A percentile compares a stretch with the other conserved stretches of the same genome.
phyloP scores from a whole-genome alignment of 352 stramenopile species.

The Phytophthora sp. region DNA sequence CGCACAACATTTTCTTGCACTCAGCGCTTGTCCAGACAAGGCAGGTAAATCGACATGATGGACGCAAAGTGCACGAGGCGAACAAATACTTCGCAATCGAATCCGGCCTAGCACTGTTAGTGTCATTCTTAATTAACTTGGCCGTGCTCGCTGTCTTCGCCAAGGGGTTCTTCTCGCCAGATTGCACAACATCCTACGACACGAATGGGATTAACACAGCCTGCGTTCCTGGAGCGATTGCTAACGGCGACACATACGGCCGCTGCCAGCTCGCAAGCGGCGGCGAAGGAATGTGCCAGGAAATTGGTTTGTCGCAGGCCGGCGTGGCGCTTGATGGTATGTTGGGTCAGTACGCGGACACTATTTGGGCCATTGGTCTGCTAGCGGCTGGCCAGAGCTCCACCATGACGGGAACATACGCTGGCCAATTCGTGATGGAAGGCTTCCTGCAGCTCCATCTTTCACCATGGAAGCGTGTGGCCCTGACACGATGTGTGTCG shows the following conservation, averaged over 20 bases:
- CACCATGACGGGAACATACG: slow-evolving; percentile 97
- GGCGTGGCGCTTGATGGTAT: slow-evolving; percentile 81
- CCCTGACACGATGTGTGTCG: slow-evolving; percentile 91
- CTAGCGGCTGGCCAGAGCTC: slow-evolving; percentile 94
- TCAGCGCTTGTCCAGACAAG: slow-evolving; percentile 87
- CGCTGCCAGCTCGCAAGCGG: slow-evolving; percentile 64
- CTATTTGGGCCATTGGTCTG: slow-evolving; percentile 94
- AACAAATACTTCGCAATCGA: slow-evolving; percentile 97
- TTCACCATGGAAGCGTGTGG: slow-evolving; percentile 81
- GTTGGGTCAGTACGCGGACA: slow-evolving; percentile 82
- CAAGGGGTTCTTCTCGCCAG: slow-evolving; percentile 91
- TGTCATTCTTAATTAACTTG: slow-evolving; percentile 96
- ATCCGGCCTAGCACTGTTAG: slow-evolving; percentile 87
- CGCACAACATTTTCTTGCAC: slow-evolving; percentile 96
- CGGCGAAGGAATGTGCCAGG: slow-evolving; percentile 75
- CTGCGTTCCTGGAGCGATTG: slow-evolving; percentile 66
- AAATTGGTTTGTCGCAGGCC: slow-evolving; percentile 89
- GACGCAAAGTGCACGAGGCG: slow-evolving; percentile 76
- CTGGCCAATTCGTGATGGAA: slow-evolving; percentile 98
- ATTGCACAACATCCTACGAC: slow-evolving; percentile 67
- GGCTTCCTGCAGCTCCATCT: slow-evolving; percentile 94
- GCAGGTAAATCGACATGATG: slow-evolving; percentile 63
- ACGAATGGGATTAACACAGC: slow-evolving; percentile 65
- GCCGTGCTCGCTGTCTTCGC: slow-evolving; percentile 93
- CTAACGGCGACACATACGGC: slow-evolving; percentile 54